Evolutionary conservation across 306 rosid genomes (phyloP), one percentile per base, ranked within the genome.

Genomic region (Glycine latifolia): DNA sequence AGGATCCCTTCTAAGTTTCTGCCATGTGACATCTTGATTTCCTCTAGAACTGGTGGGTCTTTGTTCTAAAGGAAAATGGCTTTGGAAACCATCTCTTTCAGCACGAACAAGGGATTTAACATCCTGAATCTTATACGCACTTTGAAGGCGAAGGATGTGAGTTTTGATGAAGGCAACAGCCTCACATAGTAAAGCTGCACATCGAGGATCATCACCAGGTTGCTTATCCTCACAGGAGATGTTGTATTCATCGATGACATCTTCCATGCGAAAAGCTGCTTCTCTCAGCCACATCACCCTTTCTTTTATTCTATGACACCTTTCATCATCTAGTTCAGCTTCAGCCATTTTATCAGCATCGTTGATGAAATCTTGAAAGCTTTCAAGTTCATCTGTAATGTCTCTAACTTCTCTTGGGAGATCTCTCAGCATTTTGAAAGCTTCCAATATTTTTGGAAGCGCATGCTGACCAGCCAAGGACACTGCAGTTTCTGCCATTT

Each of bases 281-380:
- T 71, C 76, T 10, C 46, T 59, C 47, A 71, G 44, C 44, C 44
- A 7, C 6, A 39, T 39, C 44, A 39, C 44, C 44, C 44, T 39
- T 39, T 5, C 4, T 4, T 39, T 39, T 1, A 39, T 39, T 55
- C 5, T 49, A 0, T 35, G 33, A 7, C 2, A 26, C 61, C 1
- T 55, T 15, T 0, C 4, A 2, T 7, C 4, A 8, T 4, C 71
- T 3, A 35, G 26, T 35, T 79, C 53, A 33, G 39, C 78, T 3
- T 3, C 50, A n/a, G 71, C 78, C 2, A 2, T 53, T 46, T 12
- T n/a, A 4, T 55, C 82, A 31, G 71, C 83, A 69, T 46, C 52
- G 0, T 7, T 69, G 52, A 79, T 9, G 77, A 14, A 16, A 0
- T 3, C 62, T n/a, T 37, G 17, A 1, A 79, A 33, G 15, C 17